These are phyloP conservation scores for Penicillium daleae DNA, from an alignment of 495 filamentous ascomycete species.

Conservation along the genomic window DNA sequence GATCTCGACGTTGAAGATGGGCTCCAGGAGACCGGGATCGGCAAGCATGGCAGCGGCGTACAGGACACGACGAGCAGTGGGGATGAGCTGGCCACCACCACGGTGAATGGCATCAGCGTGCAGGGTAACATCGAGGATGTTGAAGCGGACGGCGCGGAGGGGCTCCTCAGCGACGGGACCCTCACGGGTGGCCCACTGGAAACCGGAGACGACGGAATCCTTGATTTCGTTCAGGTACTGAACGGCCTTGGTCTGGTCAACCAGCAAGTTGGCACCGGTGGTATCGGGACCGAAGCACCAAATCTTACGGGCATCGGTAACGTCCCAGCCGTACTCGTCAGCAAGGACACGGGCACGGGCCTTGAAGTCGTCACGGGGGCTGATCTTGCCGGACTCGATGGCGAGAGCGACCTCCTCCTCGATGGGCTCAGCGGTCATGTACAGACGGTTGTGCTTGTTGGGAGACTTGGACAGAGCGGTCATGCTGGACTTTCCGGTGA, in stretches of 20 bases:
- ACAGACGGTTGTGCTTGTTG: constrained; percentile 99
- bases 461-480: constrained; percentile 98
- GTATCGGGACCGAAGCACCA: constrained; percentile 99
- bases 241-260: constrained; percentile 99
- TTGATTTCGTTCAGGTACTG: constrained; percentile 99
- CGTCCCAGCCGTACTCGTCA: constrained; percentile 98
- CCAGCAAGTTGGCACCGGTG: constrained; percentile 94
- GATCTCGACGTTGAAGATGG: constrained; percentile 98
- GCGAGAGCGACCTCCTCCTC: constrained; percentile 86
- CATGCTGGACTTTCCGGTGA: constrained; percentile 78
- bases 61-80: constrained; percentile 95
- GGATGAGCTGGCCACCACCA: constrained; percentile 98
- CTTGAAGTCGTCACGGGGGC: constrained; percentile 99
- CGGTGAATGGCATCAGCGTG: constrained; percentile 99
- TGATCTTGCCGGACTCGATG: constrained; percentile 92
- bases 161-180: constrained; percentile 98
- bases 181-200: constrained; percentile 99
- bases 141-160: constrained; percentile 95
- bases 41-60: constrained; percentile 92
- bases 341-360: constrained; percentile 93
- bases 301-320: constrained; percentile 99
- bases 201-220: constrained; percentile 98
- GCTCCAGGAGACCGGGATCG: constrained; percentile 88
- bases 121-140: constrained; percentile 98
- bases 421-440: constrained; percentile 87